Evolutionary conservation across 2,329 filamentous ascomycete species (phyloP), one percentile per base, ranked within the genome.

Genomic region (Ophiobolus disseminans): DNA sequence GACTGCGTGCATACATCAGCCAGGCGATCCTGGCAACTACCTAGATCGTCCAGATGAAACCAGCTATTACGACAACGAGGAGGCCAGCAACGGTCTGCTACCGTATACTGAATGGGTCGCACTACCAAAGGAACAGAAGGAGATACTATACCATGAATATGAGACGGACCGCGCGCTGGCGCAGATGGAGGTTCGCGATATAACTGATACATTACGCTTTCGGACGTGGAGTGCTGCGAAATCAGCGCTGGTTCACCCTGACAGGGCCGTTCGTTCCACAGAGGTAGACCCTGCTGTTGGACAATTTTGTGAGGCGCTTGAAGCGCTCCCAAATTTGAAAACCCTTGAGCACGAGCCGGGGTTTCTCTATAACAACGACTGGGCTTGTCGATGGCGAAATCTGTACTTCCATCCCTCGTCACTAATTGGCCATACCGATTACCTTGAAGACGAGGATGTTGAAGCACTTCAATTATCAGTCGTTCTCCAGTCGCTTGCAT

Each of bases 121-220:
- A 26, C 37, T 40, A 10, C n/a, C 20, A 40, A 14, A 21, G 37
- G 22, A 8, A 14, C 22, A 40, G 22, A 41, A 38, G 21, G 37
- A 40, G 3, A 21, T 19, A 28, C 39, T 39, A 17, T 28, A 48
- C 22, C 23, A 35, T 19, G 30, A 48, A 35, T 22, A 48, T 36
- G 38, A 48, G 20, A 22, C 39, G 20, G 45, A 48, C 32, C 45
- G 45, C 38, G 16, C 37, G 39, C 30, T 36, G 39, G 37, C 31
- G 23, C 38, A 48, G 14, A 25, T 42, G 14, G 31, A 48, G 38
- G 37, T 41, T 38, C 39, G 30, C 31, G 31, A 35, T 28, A 36
- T 48, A 14, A 40, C 37, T 16, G 41, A 48, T 32, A 34, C 37
- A 32, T n/a, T 34, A 17, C 20, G 46, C 46, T 22, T 49, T 49